A percentile compares a stretch with the other conserved stretches of the same genome.
Evolutionary conservation across 257 asterid genomes (phyloP).

Genomic region (Solanum phureja): DNA sequence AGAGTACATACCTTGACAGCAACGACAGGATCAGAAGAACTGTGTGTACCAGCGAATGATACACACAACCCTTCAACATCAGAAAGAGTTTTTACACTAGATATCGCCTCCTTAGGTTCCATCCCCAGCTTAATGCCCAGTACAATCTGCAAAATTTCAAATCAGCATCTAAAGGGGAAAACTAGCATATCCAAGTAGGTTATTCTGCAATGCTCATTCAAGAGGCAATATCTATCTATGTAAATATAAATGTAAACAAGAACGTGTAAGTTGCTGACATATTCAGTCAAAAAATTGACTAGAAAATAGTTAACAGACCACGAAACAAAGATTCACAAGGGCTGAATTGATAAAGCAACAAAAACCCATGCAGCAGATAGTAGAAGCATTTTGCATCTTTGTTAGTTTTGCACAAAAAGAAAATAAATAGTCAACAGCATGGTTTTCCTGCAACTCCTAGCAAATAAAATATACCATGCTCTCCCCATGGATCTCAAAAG

Average conservation of each 20-base stretch:
- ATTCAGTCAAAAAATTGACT: neutral
- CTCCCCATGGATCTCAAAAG: neutral
- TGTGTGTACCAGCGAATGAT: slow-evolving; percentile 52
- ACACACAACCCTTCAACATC: slow-evolving; percentile 84
- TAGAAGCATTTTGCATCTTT: neutral
- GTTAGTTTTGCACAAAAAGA: neutral
- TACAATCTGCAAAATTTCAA: slow-evolving; percentile 48
- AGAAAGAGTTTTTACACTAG: slow-evolving; percentile 69
- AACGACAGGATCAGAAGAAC: slow-evolving; percentile 75
- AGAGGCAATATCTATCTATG: neutral
- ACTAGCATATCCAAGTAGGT: neutral
- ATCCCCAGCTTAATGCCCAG: slow-evolving; percentile 77
- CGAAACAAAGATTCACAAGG: neutral
- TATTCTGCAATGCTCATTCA: neutral
- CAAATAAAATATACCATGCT: neutral
- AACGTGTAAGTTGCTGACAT: neutral
- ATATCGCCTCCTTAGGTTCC: slow-evolving; percentile 63
- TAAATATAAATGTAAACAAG: neutral
- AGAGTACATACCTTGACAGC: slow-evolving; percentile 50
- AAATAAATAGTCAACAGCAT: neutral
- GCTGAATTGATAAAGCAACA: neutral
- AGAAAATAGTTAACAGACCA: neutral
- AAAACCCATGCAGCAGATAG: neutral
- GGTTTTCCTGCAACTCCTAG: neutral
- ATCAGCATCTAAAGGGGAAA: neutral